Evolutionary conservation across 192 early-diverging fungal species (phyloP).

Genomic region (Rhizophagus sp.): DNA sequence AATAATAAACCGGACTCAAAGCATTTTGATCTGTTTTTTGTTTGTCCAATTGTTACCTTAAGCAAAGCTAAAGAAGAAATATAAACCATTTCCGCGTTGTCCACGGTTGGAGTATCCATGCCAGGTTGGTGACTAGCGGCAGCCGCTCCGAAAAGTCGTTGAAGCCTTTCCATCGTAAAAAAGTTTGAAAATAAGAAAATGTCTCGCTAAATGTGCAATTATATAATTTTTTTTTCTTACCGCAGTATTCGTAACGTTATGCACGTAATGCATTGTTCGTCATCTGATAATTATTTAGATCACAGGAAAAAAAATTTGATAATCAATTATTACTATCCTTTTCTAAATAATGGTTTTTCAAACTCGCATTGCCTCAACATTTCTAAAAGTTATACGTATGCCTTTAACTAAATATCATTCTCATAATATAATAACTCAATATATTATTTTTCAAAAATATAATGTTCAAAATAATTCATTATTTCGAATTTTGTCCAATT

Average conservation of each 20-base stretch:
- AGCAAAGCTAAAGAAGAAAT: constrained; percentile 97
- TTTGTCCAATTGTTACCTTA: constrained; percentile 60
- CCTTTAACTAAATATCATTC: neutral
- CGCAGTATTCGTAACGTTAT: too few relatives aligned
- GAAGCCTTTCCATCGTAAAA: constrained; percentile 57
- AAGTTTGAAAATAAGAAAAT: neutral
- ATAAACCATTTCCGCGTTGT: constrained; percentile 99
- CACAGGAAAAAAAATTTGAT: too few relatives aligned
- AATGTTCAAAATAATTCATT: neutral
- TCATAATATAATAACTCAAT: neutral
- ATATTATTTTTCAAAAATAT: neutral
- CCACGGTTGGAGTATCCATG: constrained; percentile 90
- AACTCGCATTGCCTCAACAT: neutral
- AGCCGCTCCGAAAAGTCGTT: constrained; percentile 57
- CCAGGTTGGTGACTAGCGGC: constrained; percentile 57
- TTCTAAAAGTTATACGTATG: neutral
- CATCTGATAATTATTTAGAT: too few relatives aligned
- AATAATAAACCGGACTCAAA: too few relatives aligned
- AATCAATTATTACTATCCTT: too few relatives aligned
- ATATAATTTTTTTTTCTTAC: too few relatives aligned
- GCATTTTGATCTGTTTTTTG: too few relatives aligned
- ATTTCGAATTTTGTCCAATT: neutral
- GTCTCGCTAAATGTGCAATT: too few relatives aligned
- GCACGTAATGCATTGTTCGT: too few relatives aligned
- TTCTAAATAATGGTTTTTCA: neutral